Percentiles rank a stretch among this genome's conserved stretches.
These are phyloP conservation scores for Hanseniaspora singularis DNA, from an alignment of 805 yeast species.

Conservation along the genomic window DNA sequence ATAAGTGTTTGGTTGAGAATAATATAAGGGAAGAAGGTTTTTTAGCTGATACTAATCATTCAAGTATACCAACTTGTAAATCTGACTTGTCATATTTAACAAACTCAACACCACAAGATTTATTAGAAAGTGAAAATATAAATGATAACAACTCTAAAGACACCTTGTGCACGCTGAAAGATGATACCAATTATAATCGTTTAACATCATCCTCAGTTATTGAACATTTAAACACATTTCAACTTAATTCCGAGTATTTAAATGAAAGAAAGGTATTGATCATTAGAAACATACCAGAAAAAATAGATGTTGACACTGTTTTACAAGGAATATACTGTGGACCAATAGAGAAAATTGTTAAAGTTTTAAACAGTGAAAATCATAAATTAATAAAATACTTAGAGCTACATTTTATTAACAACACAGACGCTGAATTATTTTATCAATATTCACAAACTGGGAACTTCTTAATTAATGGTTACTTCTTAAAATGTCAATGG, in stretches of 20 bases:
- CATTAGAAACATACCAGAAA: constrained; percentile 32
- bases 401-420: constrained; percentile 42
- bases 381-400: constrained; percentile 25
- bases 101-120: neutral
- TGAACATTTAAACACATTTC: too few relatives aligned
- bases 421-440: constrained; percentile 45
- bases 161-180: too few relatives aligned
- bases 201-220: too few relatives aligned
- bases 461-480: constrained; percentile 49
- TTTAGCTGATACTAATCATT: neutral
- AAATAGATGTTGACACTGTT: constrained; percentile 39
- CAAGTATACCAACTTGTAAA: neutral
- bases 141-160: too few relatives aligned
- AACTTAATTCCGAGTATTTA: constrained; percentile 2
- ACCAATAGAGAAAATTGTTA: constrained; percentile 43
- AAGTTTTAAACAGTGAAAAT: constrained; percentile 19
- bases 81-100: neutral
- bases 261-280: constrained; percentile 27
- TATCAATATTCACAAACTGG: constrained; percentile 41
- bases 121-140: neutral
- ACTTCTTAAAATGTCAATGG: constrained; percentile 40
- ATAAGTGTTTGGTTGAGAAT: neutral
- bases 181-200: too few relatives aligned
- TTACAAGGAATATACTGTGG: constrained; percentile 56
- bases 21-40: neutral